Conservation (phyloP, 2,329 filamentous ascomycete genomes). For the Neophaeococcomyces aloes region DNA sequence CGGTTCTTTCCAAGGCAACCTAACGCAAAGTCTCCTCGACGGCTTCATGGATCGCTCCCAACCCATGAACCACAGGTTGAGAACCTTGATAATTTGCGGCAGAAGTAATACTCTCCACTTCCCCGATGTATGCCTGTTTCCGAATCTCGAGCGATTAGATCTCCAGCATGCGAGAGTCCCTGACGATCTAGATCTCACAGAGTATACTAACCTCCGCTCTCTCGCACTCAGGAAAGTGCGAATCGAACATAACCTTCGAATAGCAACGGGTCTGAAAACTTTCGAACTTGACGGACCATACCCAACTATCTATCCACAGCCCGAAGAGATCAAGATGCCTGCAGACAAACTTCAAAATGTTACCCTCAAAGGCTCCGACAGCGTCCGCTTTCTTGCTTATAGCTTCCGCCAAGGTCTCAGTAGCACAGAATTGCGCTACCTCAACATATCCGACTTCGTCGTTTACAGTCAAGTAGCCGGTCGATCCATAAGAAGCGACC, state of each 20-base stretch:
- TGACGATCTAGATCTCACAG: neutral
- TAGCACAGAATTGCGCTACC: neutral
- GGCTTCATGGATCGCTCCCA: neutral
- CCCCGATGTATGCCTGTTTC: neutral
- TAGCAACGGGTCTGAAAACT: neutral
- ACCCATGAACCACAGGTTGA: neutral
- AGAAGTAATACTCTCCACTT: neutral
- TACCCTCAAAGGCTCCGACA: neutral
- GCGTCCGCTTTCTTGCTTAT: constrained; percentile 2
- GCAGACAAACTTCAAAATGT: neutral
- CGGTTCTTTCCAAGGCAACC: too few relatives aligned
- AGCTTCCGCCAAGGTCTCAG: constrained; percentile 3
- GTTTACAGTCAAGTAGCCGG: constrained; percentile 2
- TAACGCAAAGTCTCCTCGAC: too few relatives aligned
- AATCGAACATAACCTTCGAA: constrained; percentile 4
- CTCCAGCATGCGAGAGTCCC: neutral
- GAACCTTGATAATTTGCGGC: neutral
- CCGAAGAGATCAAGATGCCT: constrained; percentile 7
- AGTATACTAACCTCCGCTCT: neutral
- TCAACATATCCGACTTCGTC: constrained; percentile 4
- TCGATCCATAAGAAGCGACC: constrained; percentile 2
- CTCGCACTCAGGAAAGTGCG: neutral
- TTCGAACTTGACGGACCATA: constrained; percentile 5
- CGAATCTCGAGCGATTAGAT: neutral
- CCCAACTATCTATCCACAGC: constrained; percentile 1